These are phyloP conservation scores for Mortierella sp. DNA, from an alignment of 371 early-diverging fungal genomes.

Conservation along the genomic window DNA sequence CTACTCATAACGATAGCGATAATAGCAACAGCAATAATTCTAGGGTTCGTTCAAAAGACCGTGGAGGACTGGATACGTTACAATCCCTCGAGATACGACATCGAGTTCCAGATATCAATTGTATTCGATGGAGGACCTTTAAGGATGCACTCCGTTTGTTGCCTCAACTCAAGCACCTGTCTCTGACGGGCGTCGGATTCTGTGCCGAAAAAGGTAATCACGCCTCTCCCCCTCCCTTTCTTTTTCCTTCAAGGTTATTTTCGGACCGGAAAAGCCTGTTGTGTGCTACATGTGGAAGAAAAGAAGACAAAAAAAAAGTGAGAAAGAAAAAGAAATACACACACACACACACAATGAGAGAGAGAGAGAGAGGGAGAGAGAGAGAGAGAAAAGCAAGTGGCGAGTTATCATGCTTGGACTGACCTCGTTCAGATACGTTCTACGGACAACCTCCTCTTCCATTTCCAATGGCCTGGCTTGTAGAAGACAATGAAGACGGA, in stretches of 20 bases:
- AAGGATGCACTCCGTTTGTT: slow-evolving; percentile 17
- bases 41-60: not conserved
- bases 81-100: slow-evolving; percentile 28
- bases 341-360: no score
- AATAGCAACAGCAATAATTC: not conserved
- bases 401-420: no score
- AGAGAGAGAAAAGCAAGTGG: no score
- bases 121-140: slow-evolving; percentile 29
- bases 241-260: no score
- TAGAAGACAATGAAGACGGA: no score
- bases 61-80: slow-evolving; percentile 6
- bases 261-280: no score
- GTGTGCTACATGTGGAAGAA: no score
- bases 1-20: not conserved
- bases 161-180: slow-evolving; percentile 17
- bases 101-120: slow-evolving; percentile 35
- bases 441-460: no score
- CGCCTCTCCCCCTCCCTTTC: no score
- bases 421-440: no score
- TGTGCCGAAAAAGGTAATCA: not conserved
- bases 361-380: not conserved
- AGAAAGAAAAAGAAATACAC: no score
- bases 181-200: slow-evolving; percentile 32
- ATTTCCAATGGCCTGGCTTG: no score
- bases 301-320: not conserved